Percentiles rank a stretch among this genome's conserved stretches.
Conservation (phyloP, 1,284 basidiomycete species). For the Ceratobasidium sp. region DNA sequence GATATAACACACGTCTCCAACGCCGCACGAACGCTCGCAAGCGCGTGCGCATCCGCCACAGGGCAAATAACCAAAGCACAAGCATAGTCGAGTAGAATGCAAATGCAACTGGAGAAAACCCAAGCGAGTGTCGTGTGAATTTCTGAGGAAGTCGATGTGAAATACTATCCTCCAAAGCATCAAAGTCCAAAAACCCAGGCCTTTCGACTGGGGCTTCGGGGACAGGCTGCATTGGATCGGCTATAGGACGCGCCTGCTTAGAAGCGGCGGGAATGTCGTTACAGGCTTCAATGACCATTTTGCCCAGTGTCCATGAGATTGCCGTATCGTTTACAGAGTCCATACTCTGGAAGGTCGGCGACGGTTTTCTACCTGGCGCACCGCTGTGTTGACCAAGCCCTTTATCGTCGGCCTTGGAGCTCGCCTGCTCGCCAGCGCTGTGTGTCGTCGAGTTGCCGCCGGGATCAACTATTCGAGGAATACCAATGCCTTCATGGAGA, state of each 20-base stretch:
- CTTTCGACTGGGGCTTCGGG: conserved; percentile 11
- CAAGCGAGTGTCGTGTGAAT: conserved; percentile 68
- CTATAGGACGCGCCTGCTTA: conserved; percentile 63
- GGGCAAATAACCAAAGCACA: conserved; percentile 26
- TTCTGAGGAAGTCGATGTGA: conserved; percentile 69
- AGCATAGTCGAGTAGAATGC: conserved; percentile 58
- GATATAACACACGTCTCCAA: conserved; percentile 34
- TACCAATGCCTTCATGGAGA: conserved; percentile 93
- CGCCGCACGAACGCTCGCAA: conserved; percentile 45
- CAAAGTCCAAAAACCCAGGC: conserved; percentile 35
- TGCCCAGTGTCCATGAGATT: conserved; percentile 97
- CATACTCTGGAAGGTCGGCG: conserved; percentile 88
- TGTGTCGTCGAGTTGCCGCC: conserved; percentile 74
- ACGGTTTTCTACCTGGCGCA: conserved; percentile 41
- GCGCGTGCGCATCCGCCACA: conserved; percentile 42
- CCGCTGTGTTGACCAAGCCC: conserved; percentile 66
- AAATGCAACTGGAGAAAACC: conserved; percentile 72
- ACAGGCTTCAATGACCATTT: conserved; percentile 97
- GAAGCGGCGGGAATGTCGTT: conserved; percentile 73
- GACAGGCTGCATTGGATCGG: conserved; percentile 75
- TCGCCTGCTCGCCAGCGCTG: conserved; percentile 69
- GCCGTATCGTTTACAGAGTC: conserved; percentile 92
- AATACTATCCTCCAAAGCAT: conserved; percentile 64
- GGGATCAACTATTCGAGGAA: conserved; percentile 89
- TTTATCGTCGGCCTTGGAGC: conserved; percentile 78